These are phyloP conservation scores for Sextonia rubra DNA, from an alignment of 164 flowering plant genomes.

Conservation along the genomic window DNA sequence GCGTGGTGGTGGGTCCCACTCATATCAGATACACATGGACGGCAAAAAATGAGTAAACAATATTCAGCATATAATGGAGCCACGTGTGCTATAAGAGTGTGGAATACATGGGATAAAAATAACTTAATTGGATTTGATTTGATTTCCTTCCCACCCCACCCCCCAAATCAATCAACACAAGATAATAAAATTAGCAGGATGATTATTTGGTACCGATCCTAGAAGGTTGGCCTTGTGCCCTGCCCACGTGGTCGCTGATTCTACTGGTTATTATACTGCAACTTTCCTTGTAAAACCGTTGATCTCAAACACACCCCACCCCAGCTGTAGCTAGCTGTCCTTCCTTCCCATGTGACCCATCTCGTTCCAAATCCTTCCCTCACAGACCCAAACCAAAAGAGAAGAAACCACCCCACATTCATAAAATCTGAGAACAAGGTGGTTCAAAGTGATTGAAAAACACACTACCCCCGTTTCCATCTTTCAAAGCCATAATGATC, in stretches of 20 bases:
- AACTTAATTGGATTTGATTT: no score
- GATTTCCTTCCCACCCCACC: no score
- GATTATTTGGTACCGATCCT: no score
- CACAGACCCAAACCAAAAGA: neutral
- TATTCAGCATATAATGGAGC: no score
- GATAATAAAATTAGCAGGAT: no score
- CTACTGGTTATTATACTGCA: constrained; percentile 41
- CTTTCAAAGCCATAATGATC: neutral
- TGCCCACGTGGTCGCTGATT: constrained; percentile 69
- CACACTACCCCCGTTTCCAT: neutral
- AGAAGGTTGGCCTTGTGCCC: no score
- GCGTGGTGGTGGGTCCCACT: no score
- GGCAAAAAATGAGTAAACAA: no score
- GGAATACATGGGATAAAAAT: no score
- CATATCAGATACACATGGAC: no score
- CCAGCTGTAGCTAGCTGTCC: constrained; percentile 87
- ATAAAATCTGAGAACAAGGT: neutral
- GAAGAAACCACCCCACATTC: neutral
- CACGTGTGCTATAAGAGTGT: no score
- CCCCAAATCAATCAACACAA: no score
- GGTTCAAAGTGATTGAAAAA: neutral
- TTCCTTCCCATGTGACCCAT: constrained; percentile 67
- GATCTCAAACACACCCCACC: constrained; percentile 21
- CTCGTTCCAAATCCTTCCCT: constrained; percentile 15
- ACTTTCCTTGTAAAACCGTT: constrained; percentile 44